A percentile compares a stretch with the other conserved stretches of the same genome.
Conservation (phyloP, 2,329 filamentous ascomycete species). For the Scolecobasidium constrictum region DNA sequence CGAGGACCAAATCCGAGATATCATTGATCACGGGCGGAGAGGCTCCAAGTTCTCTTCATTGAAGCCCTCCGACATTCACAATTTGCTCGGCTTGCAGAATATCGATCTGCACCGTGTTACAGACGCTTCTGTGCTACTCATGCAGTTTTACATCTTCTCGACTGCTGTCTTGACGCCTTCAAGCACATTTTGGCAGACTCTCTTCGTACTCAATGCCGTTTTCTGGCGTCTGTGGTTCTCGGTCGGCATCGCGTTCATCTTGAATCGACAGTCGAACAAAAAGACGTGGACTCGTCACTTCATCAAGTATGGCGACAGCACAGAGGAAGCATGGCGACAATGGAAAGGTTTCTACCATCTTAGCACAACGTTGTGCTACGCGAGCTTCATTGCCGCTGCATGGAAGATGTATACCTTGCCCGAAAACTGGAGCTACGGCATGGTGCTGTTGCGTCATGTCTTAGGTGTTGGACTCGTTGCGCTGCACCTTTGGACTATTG, state of each 20-base stretch:
- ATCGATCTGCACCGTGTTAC: constrained; percentile 81
- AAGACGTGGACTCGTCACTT: constrained; percentile 98
- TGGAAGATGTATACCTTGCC: constrained; percentile 97
- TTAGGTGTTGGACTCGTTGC: constrained; percentile 70
- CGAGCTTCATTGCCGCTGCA: constrained; percentile 77
- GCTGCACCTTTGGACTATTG: constrained; percentile 83
- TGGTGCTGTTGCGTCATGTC: constrained; percentile 77
- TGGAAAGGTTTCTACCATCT: constrained; percentile 96
- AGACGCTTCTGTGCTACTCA: constrained; percentile 68
- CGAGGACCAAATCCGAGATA: constrained; percentile 17
- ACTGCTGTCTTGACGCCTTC: constrained; percentile 68
- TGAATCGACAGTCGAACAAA: constrained; percentile 74
- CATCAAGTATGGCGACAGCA: constrained; percentile 87
- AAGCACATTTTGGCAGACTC: constrained; percentile 60
- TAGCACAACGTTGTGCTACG: constrained; percentile 81
- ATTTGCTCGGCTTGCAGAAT: constrained; percentile 72
- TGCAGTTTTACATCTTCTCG: constrained; percentile 63
- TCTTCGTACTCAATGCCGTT: constrained; percentile 74
- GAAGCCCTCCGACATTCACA: constrained; percentile 60
- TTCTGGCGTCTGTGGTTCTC: constrained; percentile 88
- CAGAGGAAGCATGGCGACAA: constrained; percentile 87
- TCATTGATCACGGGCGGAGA: constrained; percentile 18
- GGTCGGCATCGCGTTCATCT: constrained; percentile 72
- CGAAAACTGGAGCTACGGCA: constrained; percentile 75
- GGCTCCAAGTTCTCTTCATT: constrained; percentile 23